Evolutionary conservation across 441 rosid genomes (phyloP).

Genomic region (Raphanus hybrid): DNA sequence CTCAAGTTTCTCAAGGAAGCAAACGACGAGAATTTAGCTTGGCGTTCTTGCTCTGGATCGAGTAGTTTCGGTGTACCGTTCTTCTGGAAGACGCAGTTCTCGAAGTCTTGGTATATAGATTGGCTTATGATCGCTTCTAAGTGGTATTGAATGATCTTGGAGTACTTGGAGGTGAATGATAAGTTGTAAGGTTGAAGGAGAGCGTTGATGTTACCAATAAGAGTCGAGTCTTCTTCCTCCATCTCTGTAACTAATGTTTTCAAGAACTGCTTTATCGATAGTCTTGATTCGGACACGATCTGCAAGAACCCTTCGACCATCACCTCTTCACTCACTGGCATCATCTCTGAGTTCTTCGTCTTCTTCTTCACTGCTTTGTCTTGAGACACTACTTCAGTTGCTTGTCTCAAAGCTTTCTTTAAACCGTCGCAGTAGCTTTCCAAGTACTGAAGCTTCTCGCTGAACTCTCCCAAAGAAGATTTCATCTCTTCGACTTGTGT

Average conservation of each 20-base stretch:
- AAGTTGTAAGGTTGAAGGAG: constrained; percentile 72
- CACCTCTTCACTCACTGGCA: constrained; percentile 89
- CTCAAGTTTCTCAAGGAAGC: constrained; percentile 83
- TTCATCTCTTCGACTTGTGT: constrained; percentile 79
- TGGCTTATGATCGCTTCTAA: constrained; percentile 84
- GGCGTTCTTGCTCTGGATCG: constrained; percentile 85
- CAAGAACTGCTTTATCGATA: constrained; percentile 90
- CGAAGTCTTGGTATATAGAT: constrained; percentile 83
- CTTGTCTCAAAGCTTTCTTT: constrained; percentile 60
- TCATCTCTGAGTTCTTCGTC: constrained; percentile 47
- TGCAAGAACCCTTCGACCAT: constrained; percentile 95
- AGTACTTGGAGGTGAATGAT: constrained; percentile 63
- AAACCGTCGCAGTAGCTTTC: constrained; percentile 84
- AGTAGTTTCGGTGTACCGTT: constrained; percentile 74
- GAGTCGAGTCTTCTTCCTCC: constrained; percentile 67
- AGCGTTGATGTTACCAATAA: constrained; percentile 60
- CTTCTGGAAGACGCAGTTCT: constrained; percentile 77
- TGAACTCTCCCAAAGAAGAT: constrained; percentile 73
- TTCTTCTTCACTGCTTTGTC: neutral
- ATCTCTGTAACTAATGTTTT: constrained; percentile 72
- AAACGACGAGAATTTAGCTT: constrained; percentile 72
- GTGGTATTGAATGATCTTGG: constrained; percentile 76
- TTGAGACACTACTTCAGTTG: constrained; percentile 8
- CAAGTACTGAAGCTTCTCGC: constrained; percentile 78
- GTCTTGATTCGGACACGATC: constrained; percentile 89